Percentiles rank a stretch among this genome's conserved stretches.
Conservation (phyloP, 2,329 filamentous ascomycete species). For the Ophiocordyceps australis region DNA sequence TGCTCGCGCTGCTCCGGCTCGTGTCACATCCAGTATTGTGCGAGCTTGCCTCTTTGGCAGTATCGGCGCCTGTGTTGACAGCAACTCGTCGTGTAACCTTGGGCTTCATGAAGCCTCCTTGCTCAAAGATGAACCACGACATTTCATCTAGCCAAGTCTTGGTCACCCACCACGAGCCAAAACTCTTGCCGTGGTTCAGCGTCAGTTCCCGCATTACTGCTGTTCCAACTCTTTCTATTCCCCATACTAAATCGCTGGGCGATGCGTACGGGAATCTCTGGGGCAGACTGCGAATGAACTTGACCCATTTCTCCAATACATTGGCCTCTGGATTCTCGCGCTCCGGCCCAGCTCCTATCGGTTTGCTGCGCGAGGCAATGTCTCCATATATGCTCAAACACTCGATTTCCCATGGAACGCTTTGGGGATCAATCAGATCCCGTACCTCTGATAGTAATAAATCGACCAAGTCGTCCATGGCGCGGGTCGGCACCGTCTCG, state of each 20-base stretch:
- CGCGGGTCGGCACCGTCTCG: slow-evolving; percentile 41
- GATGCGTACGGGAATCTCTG: slow-evolving; percentile 56
- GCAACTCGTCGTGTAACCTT: slow-evolving; percentile 19
- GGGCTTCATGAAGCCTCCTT: slow-evolving; percentile 68
- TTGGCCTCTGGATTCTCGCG: slow-evolving; percentile 31
- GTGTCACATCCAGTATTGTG: slow-evolving; percentile 22
- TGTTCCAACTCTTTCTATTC: slow-evolving; percentile 57
- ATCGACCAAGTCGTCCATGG: slow-evolving; percentile 48
- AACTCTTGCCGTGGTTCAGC: slow-evolving; percentile 59
- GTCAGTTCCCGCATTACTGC: slow-evolving; percentile 69
- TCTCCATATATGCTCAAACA: slow-evolving; percentile 42
- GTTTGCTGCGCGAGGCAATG: slow-evolving; percentile 26
- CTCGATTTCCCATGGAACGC: slow-evolving; percentile 47
- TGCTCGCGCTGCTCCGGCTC: slow-evolving; percentile 21
- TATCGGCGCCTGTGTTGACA: slow-evolving; percentile 8
- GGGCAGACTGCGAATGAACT: slow-evolving; percentile 51
- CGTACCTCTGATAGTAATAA: slow-evolving; percentile 49
- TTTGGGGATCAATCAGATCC: slow-evolving; percentile 49
- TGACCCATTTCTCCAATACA: slow-evolving; percentile 62
- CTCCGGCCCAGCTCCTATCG: slow-evolving; percentile 8
- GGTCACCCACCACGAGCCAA: slow-evolving; percentile 86
- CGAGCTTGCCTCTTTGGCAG: slow-evolving; percentile 16
- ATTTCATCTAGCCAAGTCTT: slow-evolving; percentile 95
- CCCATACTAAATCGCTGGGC: slow-evolving; percentile 56
- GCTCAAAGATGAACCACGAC: slow-evolving; percentile 74